Conservation (phyloP, 2,329 filamentous ascomycete species). For the Fusarium scirpi region DNA sequence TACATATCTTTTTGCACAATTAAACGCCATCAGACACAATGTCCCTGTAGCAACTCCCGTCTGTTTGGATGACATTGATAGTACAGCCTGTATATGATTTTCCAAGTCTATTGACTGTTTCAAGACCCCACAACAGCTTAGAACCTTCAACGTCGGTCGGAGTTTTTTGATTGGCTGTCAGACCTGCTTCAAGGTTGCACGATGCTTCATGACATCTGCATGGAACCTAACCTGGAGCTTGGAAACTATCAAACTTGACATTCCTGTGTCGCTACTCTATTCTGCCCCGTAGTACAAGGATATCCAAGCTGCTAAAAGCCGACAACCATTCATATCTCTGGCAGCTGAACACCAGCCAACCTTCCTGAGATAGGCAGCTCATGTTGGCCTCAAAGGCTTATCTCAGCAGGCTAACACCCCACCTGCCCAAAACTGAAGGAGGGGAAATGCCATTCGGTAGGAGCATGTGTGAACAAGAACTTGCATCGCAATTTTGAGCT, state of each 20-base stretch:
- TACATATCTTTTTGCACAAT: not conserved
- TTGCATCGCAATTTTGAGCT: constrained; percentile 13
- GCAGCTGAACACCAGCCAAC: constrained; percentile 1
- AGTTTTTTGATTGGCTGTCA: constrained; percentile 20
- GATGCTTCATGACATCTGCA: constrained; percentile 23
- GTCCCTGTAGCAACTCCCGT: not conserved
- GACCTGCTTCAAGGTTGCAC: constrained; percentile 20
- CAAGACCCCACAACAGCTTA: not conserved
- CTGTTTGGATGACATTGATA: not conserved
- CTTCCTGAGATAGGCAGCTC: constrained; percentile 3
- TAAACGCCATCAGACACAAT: not conserved
- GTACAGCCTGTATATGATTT: not conserved
- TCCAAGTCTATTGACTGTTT: not conserved
- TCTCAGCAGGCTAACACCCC: constrained; percentile 43
- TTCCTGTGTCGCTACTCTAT: not conserved
- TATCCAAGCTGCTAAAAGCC: not conserved
- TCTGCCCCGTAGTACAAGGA: not conserved
- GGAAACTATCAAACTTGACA: not conserved
- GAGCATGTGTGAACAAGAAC: constrained; percentile 7
- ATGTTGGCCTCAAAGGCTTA: constrained; percentile 33
- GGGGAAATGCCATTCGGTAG: constrained; percentile 35
- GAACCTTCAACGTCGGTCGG: not conserved
- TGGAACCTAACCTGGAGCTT: constrained; percentile 5
- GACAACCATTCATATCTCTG: not conserved
- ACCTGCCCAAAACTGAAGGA: constrained; percentile 44